A percentile compares a stretch with the other conserved stretches of the same genome.
phyloP scores from a whole-genome alignment of 2,329 filamentous ascomycete genomes.

The Orbilia ellipsospora region DNA sequence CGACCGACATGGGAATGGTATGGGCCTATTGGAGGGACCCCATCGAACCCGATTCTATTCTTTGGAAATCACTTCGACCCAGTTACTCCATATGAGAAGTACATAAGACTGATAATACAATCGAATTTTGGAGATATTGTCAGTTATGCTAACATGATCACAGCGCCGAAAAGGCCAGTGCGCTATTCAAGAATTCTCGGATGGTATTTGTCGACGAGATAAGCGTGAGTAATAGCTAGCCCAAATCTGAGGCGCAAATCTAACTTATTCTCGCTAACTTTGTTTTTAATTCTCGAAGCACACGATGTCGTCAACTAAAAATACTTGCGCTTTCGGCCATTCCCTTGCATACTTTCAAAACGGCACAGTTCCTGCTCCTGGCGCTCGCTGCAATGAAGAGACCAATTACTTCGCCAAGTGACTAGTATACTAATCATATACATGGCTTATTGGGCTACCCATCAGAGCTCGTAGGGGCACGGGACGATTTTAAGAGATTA shows the following conservation, averaged over 20 bases:
- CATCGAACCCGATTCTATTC: conserved; percentile 35
- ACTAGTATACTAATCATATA: no score
- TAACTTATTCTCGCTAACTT: not conserved
- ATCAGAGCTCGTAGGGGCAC: no score
- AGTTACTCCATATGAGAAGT: conserved; percentile 42
- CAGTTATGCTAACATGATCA: no score
- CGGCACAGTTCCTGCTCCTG: not conserved
- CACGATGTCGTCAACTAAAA: not conserved
- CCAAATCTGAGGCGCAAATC: not conserved
- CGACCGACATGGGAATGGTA: conserved; percentile 47
- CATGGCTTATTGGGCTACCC: no score
- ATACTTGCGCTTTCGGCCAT: not conserved
- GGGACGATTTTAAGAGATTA: no score
- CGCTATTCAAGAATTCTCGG: conserved; percentile 28
- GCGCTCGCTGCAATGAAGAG: not conserved
- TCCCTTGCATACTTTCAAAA: conserved; percentile 1
- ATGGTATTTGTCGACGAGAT: conserved; percentile 37
- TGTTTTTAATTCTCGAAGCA: not conserved
- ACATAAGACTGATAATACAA: no score
- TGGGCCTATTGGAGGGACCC: conserved; percentile 28
- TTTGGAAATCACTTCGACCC: conserved; percentile 22
- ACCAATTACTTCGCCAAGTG: no score
- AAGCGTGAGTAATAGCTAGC: conserved; percentile 10
- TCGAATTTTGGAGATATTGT: no score
- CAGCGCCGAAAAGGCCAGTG: conserved; percentile 29